Evolutionary conservation across 805 yeast genomes (phyloP), one percentile per base, ranked within the genome.

Genomic region (Pichia sporocuriosa): DNA sequence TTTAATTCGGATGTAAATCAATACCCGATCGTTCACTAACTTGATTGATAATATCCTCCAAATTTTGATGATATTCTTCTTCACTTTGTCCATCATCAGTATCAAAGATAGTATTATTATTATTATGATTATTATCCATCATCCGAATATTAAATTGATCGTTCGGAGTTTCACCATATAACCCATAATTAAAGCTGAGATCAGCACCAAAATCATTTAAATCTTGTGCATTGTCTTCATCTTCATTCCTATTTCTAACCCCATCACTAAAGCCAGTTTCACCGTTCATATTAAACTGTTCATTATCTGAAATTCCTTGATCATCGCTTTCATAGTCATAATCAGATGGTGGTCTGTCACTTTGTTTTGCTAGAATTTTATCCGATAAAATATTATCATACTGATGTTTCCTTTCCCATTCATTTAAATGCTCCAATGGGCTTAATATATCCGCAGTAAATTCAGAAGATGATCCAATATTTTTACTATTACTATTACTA

Each of bases 291-390:
- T n/a, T n/a, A n/a, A n/a, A n/a, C n/a, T n/a, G n/a, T n/a, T n/a
- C n/a, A n/a, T n/a, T n/a, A n/a, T n/a, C n/a, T n/a, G n/a, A n/a
- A n/a, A n/a, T n/a, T n/a, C n/a, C 39, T 15, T 47, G 65, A 15
- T 55, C 63, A 38, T 57, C 13, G 13, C 29, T 26, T 6, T 26
- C 29, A 26, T 12, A 26, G 13, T 26, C 13, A 6, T 12, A 26
- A 7, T 13, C 58, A 3, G 70, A 63, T 6, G 72, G 70, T 2
- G 70, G 69, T 5, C 63, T 59, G 36, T 61, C 57, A 45, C 51
- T 57, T 26, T 63, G 61, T 3, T 59, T 47, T 26, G 60, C 60
- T 16, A 67, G 38, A 5, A 61, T 66, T 30, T 63, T 54, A 17
- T 66, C 48, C 41, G 56, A 51, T 17, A 55, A 27, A 12, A 44